Evolutionary conservation across 768 basidiomycete species (phyloP), one percentile per base, ranked within the genome.

Genomic region (Trametes cinnabarina): DNA sequence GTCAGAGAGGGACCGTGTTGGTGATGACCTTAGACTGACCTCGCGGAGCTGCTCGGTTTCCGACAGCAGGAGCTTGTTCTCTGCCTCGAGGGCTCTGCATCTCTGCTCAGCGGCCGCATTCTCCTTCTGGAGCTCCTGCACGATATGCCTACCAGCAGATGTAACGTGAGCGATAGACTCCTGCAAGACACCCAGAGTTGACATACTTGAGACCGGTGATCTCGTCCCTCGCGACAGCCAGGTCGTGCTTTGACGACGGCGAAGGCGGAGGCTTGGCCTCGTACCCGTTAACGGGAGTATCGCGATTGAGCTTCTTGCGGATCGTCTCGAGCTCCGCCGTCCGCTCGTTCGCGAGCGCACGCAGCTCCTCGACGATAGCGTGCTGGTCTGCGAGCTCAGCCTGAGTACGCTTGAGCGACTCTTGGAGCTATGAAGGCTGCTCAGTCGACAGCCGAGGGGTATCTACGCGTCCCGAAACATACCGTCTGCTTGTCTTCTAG

Each of bases 51-150:
- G 87, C 57, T 86, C 82, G 2, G 79, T 78, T 66, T 91, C 88
- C 11, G 85, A 78, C 25, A 80, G 66, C 35, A 94, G 75, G 12
- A 86, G 72, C 62, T 80, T 80, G 66, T 94, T 93, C 73, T 93
- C 92, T 11, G 86, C 82, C 69, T 87, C 85, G 41, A 94, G 69
- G n/a, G 86, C 68, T 65, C 87, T 85, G 68, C 84, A 84, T 58
- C 81, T 81, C 59, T 91, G 87, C 7, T 79, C 72, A 1, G 81
- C 69, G 23, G 78, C 73, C 3, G 83, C 68, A 64, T 84, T 90
- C 72, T 97, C 94, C 65, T 89, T 88, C 67, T 91, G 90, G 39
- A 97, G 77, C 64, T 94, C 90, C 68, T 92, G 88, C 20, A 97
- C 84, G 65, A 97, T 92, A 66, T 92, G 87, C 72, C 90, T 92